A percentile compares a stretch with the other conserved stretches of the same genome.
These are phyloP conservation scores for Botrytis paeoniae DNA, from an alignment of 2,329 filamentous ascomycete species.

Conservation along the genomic window DNA sequence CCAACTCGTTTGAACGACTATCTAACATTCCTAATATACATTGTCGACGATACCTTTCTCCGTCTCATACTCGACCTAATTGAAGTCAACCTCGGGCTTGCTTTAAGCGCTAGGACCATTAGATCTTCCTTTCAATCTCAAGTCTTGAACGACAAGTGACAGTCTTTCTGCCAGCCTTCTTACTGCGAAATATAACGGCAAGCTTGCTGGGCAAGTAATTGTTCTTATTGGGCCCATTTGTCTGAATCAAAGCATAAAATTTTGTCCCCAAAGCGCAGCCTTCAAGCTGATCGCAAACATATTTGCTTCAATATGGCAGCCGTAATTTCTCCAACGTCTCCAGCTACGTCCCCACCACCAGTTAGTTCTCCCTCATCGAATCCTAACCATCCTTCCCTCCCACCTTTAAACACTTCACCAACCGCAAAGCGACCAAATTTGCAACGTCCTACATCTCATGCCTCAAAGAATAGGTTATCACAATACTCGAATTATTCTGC, in stretches of 20 bases:
- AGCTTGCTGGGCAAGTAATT: slow-evolving; percentile 36
- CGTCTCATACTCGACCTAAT: background rate
- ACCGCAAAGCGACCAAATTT: slow-evolving; percentile 53
- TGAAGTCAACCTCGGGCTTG: background rate
- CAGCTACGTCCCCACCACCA: slow-evolving; percentile 52
- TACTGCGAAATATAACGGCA: slow-evolving; percentile 23
- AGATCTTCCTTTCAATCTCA: background rate
- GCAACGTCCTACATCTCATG: slow-evolving; percentile 69
- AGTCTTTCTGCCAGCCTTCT: slow-evolving; percentile 7
- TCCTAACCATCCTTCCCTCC: slow-evolving; percentile 52
- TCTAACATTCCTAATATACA: slow-evolving; percentile 5
- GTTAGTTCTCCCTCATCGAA: slow-evolving; percentile 45
- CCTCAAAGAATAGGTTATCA: slow-evolving; percentile 76
- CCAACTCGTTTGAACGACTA: background rate
- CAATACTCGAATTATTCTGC: slow-evolving; percentile 73
- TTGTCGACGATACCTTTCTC: background rate
- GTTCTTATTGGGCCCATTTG: slow-evolving; percentile 19
- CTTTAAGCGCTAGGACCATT: slow-evolving; percentile 7
- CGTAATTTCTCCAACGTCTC: slow-evolving; percentile 53
- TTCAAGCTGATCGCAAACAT: slow-evolving; percentile 16
- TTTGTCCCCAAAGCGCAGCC: background rate
- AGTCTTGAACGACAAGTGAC: background rate
- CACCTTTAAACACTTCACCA: slow-evolving; percentile 57
- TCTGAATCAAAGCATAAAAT: slow-evolving; percentile 1
- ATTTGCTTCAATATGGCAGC: slow-evolving; percentile 38